Evolutionary conservation across 768 basidiomycete species (phyloP), one percentile per base, ranked within the genome.

Genomic region (Collybia mongolica): DNA sequence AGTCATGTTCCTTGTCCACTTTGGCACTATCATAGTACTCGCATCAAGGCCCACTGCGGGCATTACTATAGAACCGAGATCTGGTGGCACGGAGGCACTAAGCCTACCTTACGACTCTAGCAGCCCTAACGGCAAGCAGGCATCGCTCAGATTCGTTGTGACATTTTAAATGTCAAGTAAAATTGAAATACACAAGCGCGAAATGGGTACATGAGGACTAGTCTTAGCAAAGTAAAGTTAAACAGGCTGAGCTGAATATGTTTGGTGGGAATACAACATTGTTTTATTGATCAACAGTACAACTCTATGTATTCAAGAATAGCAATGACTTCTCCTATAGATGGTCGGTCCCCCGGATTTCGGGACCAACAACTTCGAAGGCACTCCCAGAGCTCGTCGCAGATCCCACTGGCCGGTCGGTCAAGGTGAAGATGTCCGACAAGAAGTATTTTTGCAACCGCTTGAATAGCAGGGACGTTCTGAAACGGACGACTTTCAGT

Each of bases 401-500:
- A 36, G 32, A 32, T 5, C 32, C 32, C 32, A 9, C 32, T 32
- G 7, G 32, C 7, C 14, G 32, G 32, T 14, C 32, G 32, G 14
- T 3, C 5, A 11, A 32, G 7, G 11, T 9, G 3, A 9, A 32
- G n/a, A 45, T 24, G 23, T 6, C 32, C 32, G 3, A 14, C 14
- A 3, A 3, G 4, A 9, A 6, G 11, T 32, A 49, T 46, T 32
- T 29, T 24, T 28, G 17, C 26, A 2, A 36, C 15, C 24, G 37
- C 29, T 6, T 37, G 11, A 12, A 20, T n/a, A 2, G 48, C 39
- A 24, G 19, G 29, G 3, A 32, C 32, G 26, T 28, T 15, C 1
- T 44, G 19, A 12, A 40, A 39, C 9, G 57, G 52, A 3, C 46
- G 24, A 17, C 19, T 19, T 28, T 54, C 57, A 6, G 48, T 58